Evolutionary conservation across 129 eudicot species (phyloP).

Genomic region (Apium graveolens): DNA sequence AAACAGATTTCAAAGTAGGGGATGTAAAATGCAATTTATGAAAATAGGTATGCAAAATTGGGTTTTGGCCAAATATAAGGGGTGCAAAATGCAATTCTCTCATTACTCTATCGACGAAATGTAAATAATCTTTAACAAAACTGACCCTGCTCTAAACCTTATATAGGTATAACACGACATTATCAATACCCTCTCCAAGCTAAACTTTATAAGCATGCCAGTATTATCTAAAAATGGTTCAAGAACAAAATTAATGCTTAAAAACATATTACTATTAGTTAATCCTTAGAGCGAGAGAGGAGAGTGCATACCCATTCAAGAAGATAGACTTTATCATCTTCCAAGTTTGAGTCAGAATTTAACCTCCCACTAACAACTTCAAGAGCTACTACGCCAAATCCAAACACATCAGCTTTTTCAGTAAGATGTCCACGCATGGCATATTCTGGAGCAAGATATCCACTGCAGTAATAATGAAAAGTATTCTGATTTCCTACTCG

Average conservation of each 20-base stretch:
- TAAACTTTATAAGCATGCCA: background rate
- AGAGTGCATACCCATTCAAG: slow-evolving; percentile 60
- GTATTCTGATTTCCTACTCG: background rate
- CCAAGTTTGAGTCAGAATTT: slow-evolving; percentile 48
- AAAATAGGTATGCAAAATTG: no score
- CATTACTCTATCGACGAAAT: background rate
- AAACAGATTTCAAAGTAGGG: no score
- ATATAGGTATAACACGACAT: background rate
- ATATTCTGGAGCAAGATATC: slow-evolving; percentile 87
- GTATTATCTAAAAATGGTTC: background rate
- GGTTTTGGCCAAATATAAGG: no score
- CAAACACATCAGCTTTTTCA: slow-evolving; percentile 80
- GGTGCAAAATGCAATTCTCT: no score
- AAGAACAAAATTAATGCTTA: background rate
- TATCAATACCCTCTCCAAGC: background rate
- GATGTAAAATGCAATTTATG: no score
- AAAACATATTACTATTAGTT: no score
- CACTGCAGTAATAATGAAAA: slow-evolving; percentile 20
- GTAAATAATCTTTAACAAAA: background rate
- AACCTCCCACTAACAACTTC: slow-evolving; percentile 72
- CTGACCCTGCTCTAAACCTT: background rate
- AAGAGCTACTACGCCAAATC: slow-evolving; percentile 80
- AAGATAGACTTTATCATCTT: slow-evolving; percentile 51
- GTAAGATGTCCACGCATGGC: slow-evolving; percentile 93
- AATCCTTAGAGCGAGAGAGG: background rate